A percentile compares a stretch with the other conserved stretches of the same genome.
Conservation (phyloP, 148 eudicot species). For the Chenopodium suecicum region DNA sequence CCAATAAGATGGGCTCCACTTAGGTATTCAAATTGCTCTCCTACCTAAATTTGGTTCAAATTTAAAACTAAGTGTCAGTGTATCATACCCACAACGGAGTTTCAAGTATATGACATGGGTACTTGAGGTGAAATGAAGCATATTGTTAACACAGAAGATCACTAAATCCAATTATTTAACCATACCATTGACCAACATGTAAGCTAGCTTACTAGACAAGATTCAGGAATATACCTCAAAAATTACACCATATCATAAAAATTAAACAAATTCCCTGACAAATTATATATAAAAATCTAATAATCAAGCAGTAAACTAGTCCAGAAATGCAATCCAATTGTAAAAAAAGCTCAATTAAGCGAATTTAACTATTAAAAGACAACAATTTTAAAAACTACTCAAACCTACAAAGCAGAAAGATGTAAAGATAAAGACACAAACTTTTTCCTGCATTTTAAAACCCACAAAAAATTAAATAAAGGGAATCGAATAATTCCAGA, state of each 20-base stretch:
- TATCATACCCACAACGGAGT: too few relatives aligned
- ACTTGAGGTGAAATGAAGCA: too few relatives aligned
- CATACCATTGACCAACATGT: not conserved
- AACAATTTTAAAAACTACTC: not conserved
- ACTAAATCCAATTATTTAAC: not conserved
- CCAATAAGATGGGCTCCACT: conserved; percentile 44
- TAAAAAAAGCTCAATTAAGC: not conserved
- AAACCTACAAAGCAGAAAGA: too few relatives aligned
- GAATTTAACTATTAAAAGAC: not conserved
- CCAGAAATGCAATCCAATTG: not conserved
- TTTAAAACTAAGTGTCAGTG: too few relatives aligned
- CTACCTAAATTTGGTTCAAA: conserved; percentile 32
- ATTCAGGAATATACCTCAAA: too few relatives aligned
- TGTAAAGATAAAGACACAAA: too few relatives aligned
- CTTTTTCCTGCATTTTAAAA: too few relatives aligned
- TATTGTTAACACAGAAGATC: not conserved
- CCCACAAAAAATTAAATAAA: not conserved
- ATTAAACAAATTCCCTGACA: not conserved
- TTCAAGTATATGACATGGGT: too few relatives aligned
- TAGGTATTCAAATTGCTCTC: conserved; percentile 44
- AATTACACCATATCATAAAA: too few relatives aligned
- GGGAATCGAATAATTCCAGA: too few relatives aligned
- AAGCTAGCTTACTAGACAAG: not conserved
- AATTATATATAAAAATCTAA: not conserved
- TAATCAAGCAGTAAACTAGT: not conserved